Base-by-base conservation (phyloP, 176 grass and related monocot genomes). In the Alloteropsis semialata region DNA sequence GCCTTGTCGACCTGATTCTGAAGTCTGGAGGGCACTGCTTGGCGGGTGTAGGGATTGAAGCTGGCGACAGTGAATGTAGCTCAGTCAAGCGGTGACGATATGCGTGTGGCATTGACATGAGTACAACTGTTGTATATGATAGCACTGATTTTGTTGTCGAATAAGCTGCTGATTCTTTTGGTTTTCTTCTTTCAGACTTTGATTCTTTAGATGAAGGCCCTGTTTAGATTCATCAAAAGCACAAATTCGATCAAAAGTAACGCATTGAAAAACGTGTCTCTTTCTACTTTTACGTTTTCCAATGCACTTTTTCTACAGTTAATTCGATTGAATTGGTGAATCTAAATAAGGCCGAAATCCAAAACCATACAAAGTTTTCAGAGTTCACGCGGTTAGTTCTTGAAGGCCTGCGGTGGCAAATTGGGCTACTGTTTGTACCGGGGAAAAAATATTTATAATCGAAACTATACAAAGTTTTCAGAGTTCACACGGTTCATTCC, bases 21-120 rank as follows among this genome's bases (percentile, higher is more conserved):
- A 64, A 38, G 45, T 89, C 14, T 92, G 91, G 91, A 88, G 84
- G 68, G 76, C 81, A 13, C 64, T 89, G 37, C 81, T 89, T 66
- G 81, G 55, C 32, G 81, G 74, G 5, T 92, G 80, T 50, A 81
- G 81, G 81, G 21, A 51, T 78, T 67, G 59, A 78, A 42, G 65
- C 24, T 19, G 87, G 55, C 42, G 19, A 81, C 48, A 5, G 12
- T n/a, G 30, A 24, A 10, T 64, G 56, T 82, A 24, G 57, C 65
- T 58, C 46, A 25, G 62, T 22, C 75, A 28, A 2, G 30, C 54
- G 64, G 42, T 50, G 65, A 28, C 6, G 82, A 69, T 27, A 8
- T 17, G 64, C 38, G 63, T 25, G 74, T 50, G 55, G 32, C 53
- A 36, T 29, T 71, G 24, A 64, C 50, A 46, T 53, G 71, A 77